These are phyloP conservation scores for Lipomyces yamadae DNA, from an alignment of 805 yeast species.

Conservation along the genomic window DNA sequence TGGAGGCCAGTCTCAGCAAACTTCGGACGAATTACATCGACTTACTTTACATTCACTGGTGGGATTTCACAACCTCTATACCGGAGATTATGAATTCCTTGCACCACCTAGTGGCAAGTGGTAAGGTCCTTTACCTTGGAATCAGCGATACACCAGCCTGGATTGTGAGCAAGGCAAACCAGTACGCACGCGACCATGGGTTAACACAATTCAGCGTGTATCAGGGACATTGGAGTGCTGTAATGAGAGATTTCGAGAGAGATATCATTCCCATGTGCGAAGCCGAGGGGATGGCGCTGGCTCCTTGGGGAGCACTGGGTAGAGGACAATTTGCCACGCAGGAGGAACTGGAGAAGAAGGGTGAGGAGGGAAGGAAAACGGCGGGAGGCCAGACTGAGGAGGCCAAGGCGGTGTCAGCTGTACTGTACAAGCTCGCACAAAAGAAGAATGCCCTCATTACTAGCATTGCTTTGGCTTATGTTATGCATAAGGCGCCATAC, in stretches of 20 bases:
- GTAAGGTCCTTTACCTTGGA: conserved; percentile 41
- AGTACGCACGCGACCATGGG: conserved; percentile 37
- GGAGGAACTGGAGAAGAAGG: too few species aligned
- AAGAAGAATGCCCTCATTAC: too few species aligned
- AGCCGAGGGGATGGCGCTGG: conserved; percentile 37
- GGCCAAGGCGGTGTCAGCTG: too few species aligned
- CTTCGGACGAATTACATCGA: conserved; percentile 40
- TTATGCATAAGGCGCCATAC: too few species aligned
- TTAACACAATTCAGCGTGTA: conserved; percentile 39
- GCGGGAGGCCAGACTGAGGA: too few species aligned
- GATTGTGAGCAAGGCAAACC: conserved; percentile 32
- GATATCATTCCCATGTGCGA: conserved; percentile 41
- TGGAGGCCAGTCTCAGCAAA: conserved; percentile 18
- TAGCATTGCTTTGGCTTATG: too few species aligned
- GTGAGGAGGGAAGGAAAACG: too few species aligned
- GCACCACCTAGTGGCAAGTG: conserved; percentile 22
- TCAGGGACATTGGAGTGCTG: conserved; percentile 40
- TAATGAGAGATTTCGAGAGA: conserved; percentile 39
- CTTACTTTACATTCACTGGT: conserved; percentile 8
- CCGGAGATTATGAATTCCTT: conserved; percentile 38
- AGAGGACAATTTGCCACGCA: too few species aligned
- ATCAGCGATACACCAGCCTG: conserved; percentile 41
- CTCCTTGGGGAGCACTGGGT: neutral
- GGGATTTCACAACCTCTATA: conserved; percentile 40
- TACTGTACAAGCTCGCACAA: too few species aligned